Percentiles rank a stretch among this genome's conserved stretches.
These are phyloP conservation scores for Cryptococcus depauperatus DNA, from an alignment of 1,284 basidiomycete genomes.

Conservation along the genomic window DNA sequence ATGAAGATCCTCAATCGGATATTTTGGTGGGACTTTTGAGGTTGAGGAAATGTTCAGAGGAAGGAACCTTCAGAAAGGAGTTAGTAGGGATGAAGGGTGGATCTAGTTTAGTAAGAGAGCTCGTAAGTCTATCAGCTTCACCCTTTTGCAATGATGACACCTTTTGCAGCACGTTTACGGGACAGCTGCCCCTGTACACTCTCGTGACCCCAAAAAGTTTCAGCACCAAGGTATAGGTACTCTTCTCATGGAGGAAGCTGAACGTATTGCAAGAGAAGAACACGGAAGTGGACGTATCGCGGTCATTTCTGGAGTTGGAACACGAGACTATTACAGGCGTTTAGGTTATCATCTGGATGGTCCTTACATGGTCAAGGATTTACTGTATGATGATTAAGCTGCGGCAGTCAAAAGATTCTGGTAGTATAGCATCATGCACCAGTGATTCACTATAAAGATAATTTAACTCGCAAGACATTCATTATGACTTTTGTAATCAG, in stretches of 20 bases:
- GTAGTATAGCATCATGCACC: no score
- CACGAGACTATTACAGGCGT: conserved; percentile 86
- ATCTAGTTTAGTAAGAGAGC: conserved; percentile 88
- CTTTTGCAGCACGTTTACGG: conserved; percentile 77
- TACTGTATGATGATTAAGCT: conserved; percentile 27
- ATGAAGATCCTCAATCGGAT: conserved; percentile 94
- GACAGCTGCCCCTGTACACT: conserved; percentile 94
- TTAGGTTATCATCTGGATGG: conserved; percentile 91
- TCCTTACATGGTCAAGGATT: conserved; percentile 87
- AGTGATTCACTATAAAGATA: no score
- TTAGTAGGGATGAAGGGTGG: conserved; percentile 68
- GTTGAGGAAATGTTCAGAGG: conserved; percentile 87
- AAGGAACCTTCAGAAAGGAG: conserved; percentile 93
- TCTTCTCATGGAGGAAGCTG: conserved; percentile 97
- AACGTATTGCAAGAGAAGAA: conserved; percentile 94
- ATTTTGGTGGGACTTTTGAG: conserved; percentile 92
- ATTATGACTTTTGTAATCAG: not conserved
- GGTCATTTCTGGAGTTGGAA: conserved; percentile 94
- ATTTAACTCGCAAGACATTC: no score
- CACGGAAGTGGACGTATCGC: conserved; percentile 78
- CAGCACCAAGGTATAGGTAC: conserved; percentile 98
- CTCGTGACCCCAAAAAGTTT: conserved; percentile 94
- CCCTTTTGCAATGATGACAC: not conserved
- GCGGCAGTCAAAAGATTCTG: not conserved
- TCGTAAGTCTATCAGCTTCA: conserved; percentile 44